Evolutionary conservation across 306 rosid species (phyloP).

Genomic region (Castanea crenata): DNA sequence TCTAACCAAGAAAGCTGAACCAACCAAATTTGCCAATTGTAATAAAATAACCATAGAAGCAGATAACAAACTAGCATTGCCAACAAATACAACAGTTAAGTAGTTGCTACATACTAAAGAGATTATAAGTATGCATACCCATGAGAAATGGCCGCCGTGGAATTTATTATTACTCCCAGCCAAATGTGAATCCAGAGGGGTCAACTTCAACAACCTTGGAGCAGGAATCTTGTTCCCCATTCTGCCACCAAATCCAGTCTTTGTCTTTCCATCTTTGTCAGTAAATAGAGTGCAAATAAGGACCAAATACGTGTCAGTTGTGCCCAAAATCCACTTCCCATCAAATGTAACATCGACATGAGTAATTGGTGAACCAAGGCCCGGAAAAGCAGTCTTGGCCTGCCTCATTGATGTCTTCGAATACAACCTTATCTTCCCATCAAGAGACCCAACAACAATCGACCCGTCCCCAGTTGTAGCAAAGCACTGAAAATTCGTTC

Average conservation of each 20-base stretch:
- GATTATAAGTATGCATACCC: conserved; percentile 52
- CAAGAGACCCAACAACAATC: conserved; percentile 83
- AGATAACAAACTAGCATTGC: not conserved
- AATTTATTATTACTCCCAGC: conserved; percentile 74
- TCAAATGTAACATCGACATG: conserved; percentile 87
- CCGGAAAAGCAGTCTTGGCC: conserved; percentile 93
- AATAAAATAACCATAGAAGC: not conserved
- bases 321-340: conserved; percentile 90
- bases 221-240: conserved; percentile 87
- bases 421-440: conserved; percentile 85
- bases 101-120: not conserved
- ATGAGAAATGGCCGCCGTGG: conserved; percentile 92
- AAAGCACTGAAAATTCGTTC: conserved; percentile 86
- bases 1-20: not conserved
- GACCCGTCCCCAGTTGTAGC: conserved; percentile 89
- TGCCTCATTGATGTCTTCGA: conserved; percentile 84
- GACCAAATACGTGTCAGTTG: conserved; percentile 75
- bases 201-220: conserved; percentile 85
- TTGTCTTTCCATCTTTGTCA: conserved; percentile 87
- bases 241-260: conserved; percentile 82
- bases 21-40: not conserved
- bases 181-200: conserved; percentile 88
- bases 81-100: not conserved
- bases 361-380: conserved; percentile 80
- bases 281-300: conserved; percentile 80